Evolutionary conservation across 306 rosid species (phyloP).

Genomic region (Glycyrrhiza uralensis): DNA sequence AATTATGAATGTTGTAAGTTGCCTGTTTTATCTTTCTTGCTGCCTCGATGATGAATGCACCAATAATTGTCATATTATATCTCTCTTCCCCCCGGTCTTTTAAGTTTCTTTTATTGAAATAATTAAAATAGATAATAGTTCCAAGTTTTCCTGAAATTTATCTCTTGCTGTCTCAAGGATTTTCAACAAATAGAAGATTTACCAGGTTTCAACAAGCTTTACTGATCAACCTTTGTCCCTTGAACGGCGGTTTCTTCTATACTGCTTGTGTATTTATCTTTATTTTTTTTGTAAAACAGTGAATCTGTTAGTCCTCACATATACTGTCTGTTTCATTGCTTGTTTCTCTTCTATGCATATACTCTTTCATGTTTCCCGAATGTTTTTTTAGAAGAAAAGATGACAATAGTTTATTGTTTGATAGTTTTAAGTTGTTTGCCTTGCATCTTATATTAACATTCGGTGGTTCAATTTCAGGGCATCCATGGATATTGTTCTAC

Average conservation of each 20-base stretch:
- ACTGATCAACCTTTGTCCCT: neutral
- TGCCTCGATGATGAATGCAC: neutral
- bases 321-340: neutral
- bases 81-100: too few relatives aligned
- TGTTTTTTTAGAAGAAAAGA: neutral
- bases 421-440: slow-evolving; percentile 3
- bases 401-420: neutral
- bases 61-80: neutral
- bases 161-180: neutral
- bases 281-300: neutral
- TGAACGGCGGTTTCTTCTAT: neutral
- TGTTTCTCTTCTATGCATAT: neutral
- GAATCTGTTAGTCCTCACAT: neutral
- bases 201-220: neutral
- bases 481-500: slow-evolving; percentile 92
- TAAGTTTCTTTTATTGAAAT: neutral
- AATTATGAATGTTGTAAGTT: neutral
- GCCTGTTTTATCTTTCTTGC: slow-evolving; percentile 4
- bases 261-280: neutral
- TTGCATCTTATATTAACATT: slow-evolving; percentile 28
- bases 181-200: neutral
- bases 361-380: neutral
- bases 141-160: neutral
- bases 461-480: slow-evolving; percentile 54
- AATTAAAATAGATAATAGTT: neutral